A percentile compares a stretch with the other conserved stretches of the same genome.
Conservation (phyloP, 768 basidiomycete species). For the Phanerodontia chrysosporium region DNA sequence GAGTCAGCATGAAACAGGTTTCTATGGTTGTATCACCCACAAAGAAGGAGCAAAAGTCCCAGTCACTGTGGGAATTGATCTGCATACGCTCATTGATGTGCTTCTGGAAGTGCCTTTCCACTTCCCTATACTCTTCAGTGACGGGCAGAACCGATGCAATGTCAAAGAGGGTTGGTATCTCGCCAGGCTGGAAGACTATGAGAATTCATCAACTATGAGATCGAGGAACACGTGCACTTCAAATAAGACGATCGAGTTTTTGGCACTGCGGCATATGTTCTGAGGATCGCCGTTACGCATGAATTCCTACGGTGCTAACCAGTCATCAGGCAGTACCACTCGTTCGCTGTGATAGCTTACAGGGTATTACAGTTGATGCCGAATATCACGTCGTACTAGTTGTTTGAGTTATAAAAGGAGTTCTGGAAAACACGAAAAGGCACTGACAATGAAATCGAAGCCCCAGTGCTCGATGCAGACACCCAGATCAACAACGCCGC, state of each 20-base stretch:
- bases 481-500: constrained; percentile 16
- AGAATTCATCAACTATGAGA: neutral
- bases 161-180: constrained; percentile 28
- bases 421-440: neutral
- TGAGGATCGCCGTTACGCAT: constrained; percentile 22
- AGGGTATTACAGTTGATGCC: constrained; percentile 12
- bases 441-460: constrained; percentile 24
- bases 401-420: neutral
- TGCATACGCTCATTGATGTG: constrained; percentile 14
- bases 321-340: neutral
- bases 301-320: constrained; percentile 11
- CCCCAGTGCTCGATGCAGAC: constrained; percentile 19
- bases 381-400: constrained; percentile 16
- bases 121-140: constrained; percentile 12
- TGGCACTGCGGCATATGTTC: constrained; percentile 17
- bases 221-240: constrained; percentile 20
- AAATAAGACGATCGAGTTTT: constrained; percentile 21
- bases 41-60: constrained; percentile 20
- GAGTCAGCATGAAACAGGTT: neutral
- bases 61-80: neutral
- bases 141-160: constrained; percentile 26
- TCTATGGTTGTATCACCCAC: constrained; percentile 8
- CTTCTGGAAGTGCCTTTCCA: constrained; percentile 12
- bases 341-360: constrained; percentile 6
- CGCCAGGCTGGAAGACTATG: constrained; percentile 17